Base-by-base conservation (phyloP, 2,329 filamentous ascomycete species). In the Hymenoscyphus linearis region DNA sequence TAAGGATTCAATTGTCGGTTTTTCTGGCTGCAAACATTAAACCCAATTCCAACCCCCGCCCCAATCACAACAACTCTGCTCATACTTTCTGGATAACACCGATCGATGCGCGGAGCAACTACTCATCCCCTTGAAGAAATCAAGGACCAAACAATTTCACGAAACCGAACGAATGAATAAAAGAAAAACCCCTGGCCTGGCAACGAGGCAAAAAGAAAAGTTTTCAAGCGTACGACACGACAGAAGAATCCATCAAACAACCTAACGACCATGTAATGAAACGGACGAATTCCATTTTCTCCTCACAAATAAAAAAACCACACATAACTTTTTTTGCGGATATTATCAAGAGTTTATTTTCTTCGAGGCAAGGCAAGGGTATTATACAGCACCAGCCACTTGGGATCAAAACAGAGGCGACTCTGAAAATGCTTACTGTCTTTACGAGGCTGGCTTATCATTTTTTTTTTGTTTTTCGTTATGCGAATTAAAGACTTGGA, bases 341-440 rank as follows among this genome's bases (percentile, higher is more conserved):
- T 31, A 31, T 36, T 37, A 63, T 64, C 59, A 67, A 67, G 64
- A 70, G 44, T 18, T 18, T 18, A 31, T 31, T 31, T 31, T 31
- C 31, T 60, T 66, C 63, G 64, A 67, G 35, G 64, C 62, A 60
- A 66, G 70, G 66, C 62, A 65, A 62, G 62, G 68, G 69, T 63
- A 62, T 62, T 18, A 62, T 52, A 73, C 70, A 71, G 71, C 61
- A 72, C 71, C 71, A 66, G 60, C 67, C 67, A 67, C 58, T 61
- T 62, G 65, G 63, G 60, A 68, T 64, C 22, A 22, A 50, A 50
- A 50, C 60, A 58, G 70, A 72, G 71, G 71, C 70, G 67, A 72
- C 70, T 72, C 69, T 65, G 62, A 18, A 53, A 31, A 31, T 9
- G 31, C 58, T 36, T 55, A 68, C 70, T 63, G 66, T 72, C 70